A percentile compares a stretch with the other conserved stretches of the same genome.
These are phyloP conservation scores for Cordyceps cateniannulata DNA, from an alignment of 2,329 filamentous ascomycete genomes.

Conservation along the genomic window DNA sequence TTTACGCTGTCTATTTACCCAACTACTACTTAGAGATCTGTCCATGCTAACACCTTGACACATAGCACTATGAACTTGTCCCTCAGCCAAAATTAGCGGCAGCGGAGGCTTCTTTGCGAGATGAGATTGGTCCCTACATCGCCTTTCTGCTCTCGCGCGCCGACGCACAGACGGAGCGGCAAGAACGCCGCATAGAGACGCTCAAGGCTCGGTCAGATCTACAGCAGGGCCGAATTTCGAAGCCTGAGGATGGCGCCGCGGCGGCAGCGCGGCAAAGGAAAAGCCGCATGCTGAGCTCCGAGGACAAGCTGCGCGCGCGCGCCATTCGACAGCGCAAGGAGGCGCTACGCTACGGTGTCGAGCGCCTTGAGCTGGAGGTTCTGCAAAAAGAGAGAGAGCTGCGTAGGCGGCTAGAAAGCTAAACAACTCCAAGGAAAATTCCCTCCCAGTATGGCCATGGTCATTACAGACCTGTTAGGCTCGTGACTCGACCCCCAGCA, in stretches of 20 bases:
- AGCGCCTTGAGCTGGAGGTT: conserved; percentile 80
- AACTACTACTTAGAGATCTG: too few species aligned
- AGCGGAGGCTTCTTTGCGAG: conserved; percentile 77
- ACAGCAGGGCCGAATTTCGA: conserved; percentile 61
- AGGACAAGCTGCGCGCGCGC: conserved; percentile 44
- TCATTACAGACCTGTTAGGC: not conserved
- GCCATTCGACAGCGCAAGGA: conserved; percentile 77
- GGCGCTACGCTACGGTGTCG: conserved; percentile 77
- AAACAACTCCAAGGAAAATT: not conserved
- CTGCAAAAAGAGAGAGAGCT: conserved; percentile 63
- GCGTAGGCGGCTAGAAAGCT: conserved; percentile 37
- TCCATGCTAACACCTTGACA: not conserved
- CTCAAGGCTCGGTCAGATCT: conserved; percentile 78
- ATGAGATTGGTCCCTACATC: conserved; percentile 86
- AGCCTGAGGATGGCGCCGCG: conserved; percentile 19
- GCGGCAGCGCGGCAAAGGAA: conserved; percentile 16
- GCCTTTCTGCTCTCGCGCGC: conserved; percentile 71
- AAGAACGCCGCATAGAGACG: conserved; percentile 75
- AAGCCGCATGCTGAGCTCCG: conserved; percentile 42
- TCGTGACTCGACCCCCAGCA: too few species aligned
- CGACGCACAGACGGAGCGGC: conserved; percentile 75
- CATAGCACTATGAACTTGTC: conserved; percentile 85
- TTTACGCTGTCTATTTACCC: not conserved
- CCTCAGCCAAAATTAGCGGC: conserved; percentile 75
- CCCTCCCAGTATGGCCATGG: not conserved